phyloP scores from a whole-genome alignment of 1,284 basidiomycete species.

The Microbotryum lychnidis-dioicae region DNA sequence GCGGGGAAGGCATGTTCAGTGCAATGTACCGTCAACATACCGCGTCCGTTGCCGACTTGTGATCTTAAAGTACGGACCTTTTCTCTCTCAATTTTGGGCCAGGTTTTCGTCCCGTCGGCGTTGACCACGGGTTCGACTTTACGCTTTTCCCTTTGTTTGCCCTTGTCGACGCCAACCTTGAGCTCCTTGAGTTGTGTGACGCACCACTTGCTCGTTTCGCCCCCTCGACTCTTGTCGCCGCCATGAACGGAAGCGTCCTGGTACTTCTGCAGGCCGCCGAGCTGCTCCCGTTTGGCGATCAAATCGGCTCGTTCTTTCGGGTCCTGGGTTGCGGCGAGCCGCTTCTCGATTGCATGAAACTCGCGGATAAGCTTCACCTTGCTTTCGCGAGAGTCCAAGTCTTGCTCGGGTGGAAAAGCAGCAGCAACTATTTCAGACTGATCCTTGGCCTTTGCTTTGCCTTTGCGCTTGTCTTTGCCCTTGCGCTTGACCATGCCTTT shows the following conservation, averaged over 20 bases:
- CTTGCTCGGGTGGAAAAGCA: not conserved
- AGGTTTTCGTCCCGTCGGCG: conserved; percentile 25
- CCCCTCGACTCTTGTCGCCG: conserved; percentile 31
- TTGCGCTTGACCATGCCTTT: not conserved
- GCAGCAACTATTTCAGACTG: not conserved
- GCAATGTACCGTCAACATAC: too few relatives aligned
- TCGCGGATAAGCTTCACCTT: conserved; percentile 28
- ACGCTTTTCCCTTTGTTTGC: conserved; percentile 6
- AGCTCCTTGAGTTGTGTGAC: conserved; percentile 28
- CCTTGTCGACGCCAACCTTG: conserved; percentile 26
- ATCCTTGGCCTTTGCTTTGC: not conserved
- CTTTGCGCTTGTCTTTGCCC: not conserved
- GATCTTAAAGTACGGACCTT: conserved; percentile 12
- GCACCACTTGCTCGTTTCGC: conserved; percentile 36
- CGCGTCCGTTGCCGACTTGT: not conserved
- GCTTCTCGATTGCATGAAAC: conserved; percentile 36
- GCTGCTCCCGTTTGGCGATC: conserved; percentile 16
- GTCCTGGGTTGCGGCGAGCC: conserved; percentile 23
- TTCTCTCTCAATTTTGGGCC: conserved; percentile 21
- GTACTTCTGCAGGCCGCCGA: conserved; percentile 35
- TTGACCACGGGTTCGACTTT: conserved; percentile 18
- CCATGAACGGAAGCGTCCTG: conserved; percentile 33
- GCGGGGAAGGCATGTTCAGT: conserved; percentile 3
- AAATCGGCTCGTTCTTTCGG: conserved; percentile 22
- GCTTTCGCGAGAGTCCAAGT: conserved; percentile 1